These are phyloP conservation scores for Cutaneotrichosporon curvatum DNA, from an alignment of 1,284 basidiomycete species.

Conservation along the genomic window DNA sequence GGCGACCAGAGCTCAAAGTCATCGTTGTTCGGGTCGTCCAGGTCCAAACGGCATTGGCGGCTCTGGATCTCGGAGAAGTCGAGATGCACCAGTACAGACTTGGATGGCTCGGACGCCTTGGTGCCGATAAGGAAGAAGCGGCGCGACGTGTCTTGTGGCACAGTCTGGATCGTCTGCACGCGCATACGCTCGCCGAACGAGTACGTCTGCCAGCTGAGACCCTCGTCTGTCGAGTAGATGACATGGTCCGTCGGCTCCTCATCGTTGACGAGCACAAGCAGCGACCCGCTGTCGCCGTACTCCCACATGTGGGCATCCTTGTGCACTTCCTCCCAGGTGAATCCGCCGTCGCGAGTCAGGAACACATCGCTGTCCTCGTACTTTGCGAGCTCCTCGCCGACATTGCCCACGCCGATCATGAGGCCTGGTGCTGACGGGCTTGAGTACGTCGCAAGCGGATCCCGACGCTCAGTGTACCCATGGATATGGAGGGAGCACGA, in stretches of 20 bases:
- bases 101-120: conserved; percentile 51
- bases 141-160: conserved; percentile 82
- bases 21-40: conserved; percentile 66
- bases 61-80: conserved; percentile 56
- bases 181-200: conserved; percentile 72
- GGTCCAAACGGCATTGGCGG: conserved; percentile 49
- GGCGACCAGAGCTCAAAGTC: conserved; percentile 96
- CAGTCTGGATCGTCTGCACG: conserved; percentile 73
- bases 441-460: conserved; percentile 84
- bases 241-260: conserved; percentile 86
- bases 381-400: conserved; percentile 70
- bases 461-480: conserved; percentile 87
- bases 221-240: conserved; percentile 82
- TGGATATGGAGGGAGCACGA: conserved; percentile 86
- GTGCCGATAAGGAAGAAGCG: conserved; percentile 81
- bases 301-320: conserved; percentile 98
- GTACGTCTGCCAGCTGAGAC: conserved; percentile 79
- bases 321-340: conserved; percentile 97
- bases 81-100: conserved; percentile 69
- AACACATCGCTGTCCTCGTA: conserved; percentile 92
- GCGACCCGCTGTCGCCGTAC: conserved; percentile 92
- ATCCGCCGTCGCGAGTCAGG: conserved; percentile 90
- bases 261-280: conserved; percentile 90
- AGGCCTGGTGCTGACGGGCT: conserved; percentile 86
- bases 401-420: conserved; percentile 95